Conservation (phyloP, 371 early-diverging fungal species). For the Nematocida major region DNA sequence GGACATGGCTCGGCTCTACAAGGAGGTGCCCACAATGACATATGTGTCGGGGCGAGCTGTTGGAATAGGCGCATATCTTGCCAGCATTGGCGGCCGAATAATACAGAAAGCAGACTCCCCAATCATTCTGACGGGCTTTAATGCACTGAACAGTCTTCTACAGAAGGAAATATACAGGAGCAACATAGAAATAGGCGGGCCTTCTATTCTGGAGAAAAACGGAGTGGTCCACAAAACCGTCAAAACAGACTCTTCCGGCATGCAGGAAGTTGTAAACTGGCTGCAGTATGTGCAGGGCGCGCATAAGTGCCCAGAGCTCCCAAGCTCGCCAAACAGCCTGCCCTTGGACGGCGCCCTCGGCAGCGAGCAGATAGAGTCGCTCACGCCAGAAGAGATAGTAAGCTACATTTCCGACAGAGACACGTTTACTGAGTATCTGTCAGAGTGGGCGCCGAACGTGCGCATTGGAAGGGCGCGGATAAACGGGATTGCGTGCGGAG, state of each 20-base stretch:
- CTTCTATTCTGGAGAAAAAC: constrained; percentile 93
- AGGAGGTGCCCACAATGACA: constrained; percentile 87
- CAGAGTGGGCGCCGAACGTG: constrained; percentile 70
- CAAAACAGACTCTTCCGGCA: constrained; percentile 81
- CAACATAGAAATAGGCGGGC: constrained; percentile 92
- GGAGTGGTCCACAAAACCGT: constrained; percentile 89
- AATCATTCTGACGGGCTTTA: constrained; percentile 90
- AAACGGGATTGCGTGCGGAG: constrained; percentile 75
- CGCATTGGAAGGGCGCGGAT: constrained; percentile 77
- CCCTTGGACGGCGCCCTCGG: no score
- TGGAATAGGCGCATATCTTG: constrained; percentile 94
- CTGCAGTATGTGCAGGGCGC: constrained; percentile 63
- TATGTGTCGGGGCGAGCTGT: constrained; percentile 91
- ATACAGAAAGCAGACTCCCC: constrained; percentile 91
- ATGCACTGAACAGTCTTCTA: constrained; percentile 89
- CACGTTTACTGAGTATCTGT: constrained; percentile 74
- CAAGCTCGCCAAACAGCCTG: no score
- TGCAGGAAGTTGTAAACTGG: constrained; percentile 83
- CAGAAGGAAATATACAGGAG: constrained; percentile 92
- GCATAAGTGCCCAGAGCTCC: no score
- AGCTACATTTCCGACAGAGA: constrained; percentile 82
- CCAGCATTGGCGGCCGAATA: constrained; percentile 87
- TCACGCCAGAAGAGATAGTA: constrained; percentile 65
- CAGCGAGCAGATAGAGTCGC: neutral
- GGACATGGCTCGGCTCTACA: constrained; percentile 83